Evolutionary conservation across 108 stramenopile genomes (phyloP).

Genomic region (Cyclotella kingstonii): DNA sequence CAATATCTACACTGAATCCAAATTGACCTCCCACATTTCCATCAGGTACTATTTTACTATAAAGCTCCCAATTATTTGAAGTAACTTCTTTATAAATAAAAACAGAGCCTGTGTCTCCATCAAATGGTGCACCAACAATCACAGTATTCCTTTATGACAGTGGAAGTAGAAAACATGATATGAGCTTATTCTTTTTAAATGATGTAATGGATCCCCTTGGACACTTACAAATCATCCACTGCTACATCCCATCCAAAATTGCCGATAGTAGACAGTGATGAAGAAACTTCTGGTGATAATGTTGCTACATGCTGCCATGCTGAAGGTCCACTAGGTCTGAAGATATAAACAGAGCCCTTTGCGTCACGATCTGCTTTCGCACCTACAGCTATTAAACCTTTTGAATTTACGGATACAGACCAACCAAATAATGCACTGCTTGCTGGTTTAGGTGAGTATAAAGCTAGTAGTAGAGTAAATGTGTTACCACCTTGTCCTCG

Average conservation of each 20-base stretch:
- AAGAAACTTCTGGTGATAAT: slow-evolving; percentile 12
- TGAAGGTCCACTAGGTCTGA: not conserved
- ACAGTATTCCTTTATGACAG: slow-evolving; percentile 1
- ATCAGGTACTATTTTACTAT: slow-evolving; percentile 4
- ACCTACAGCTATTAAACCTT: slow-evolving; percentile 12
- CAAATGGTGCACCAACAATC: slow-evolving; percentile 16
- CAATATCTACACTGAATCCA: slow-evolving; percentile 19
- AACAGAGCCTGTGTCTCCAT: slow-evolving; percentile 6
- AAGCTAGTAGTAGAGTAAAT: not conserved
- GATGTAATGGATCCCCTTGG: not conserved
- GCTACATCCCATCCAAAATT: slow-evolving; percentile 26
- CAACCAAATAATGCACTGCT: slow-evolving; percentile 11
- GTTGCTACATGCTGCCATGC: not conserved
- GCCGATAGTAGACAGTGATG: slow-evolving; percentile 2
- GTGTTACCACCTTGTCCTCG: slow-evolving; percentile 4
- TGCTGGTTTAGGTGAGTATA: not conserved
- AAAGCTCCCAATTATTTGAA: not conserved
- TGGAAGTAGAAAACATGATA: not conserved
- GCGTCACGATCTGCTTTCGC: slow-evolving; percentile 1
- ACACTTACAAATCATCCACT: slow-evolving; percentile 2
- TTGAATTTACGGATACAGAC: slow-evolving; percentile 13
- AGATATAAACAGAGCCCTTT: slow-evolving; percentile 10
- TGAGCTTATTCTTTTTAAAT: not conserved
- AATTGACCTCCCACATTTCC: slow-evolving; percentile 6
- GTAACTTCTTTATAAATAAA: slow-evolving; percentile 11